Percentiles rank a stretch among this genome's conserved stretches.
These are phyloP conservation scores for Lasiodiplodia gonubiensis DNA, from an alignment of 2,329 filamentous ascomycete species.

Conservation along the genomic window DNA sequence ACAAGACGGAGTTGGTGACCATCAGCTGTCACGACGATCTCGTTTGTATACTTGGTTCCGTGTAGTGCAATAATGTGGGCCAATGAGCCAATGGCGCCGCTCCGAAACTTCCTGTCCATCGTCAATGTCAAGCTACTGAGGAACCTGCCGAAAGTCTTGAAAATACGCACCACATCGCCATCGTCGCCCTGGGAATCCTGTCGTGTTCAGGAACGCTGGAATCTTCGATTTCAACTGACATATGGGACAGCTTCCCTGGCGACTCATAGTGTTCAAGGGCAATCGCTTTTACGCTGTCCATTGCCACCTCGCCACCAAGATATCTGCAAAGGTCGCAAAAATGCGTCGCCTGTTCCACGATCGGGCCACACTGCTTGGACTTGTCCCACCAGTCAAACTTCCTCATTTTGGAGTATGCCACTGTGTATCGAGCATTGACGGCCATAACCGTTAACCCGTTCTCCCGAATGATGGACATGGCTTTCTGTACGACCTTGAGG, in stretches of 20 bases:
- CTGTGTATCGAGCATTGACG: not conserved
- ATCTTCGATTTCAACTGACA: not conserved
- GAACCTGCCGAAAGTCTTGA: not conserved
- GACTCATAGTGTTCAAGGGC: not conserved
- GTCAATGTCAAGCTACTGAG: no score
- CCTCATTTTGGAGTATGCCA: not conserved
- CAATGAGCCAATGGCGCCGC: not conserved
- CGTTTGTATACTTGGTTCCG: not conserved
- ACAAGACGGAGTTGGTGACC: not conserved
- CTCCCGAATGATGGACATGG: not conserved
- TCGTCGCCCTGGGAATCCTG: not conserved
- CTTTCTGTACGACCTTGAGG: conserved; percentile 4
- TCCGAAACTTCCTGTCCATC: not conserved
- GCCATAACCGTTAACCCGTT: not conserved
- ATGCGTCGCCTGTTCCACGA: conserved; percentile 6
- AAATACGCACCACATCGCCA: not conserved
- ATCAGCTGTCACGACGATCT: conserved; percentile 2
- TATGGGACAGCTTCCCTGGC: not conserved
- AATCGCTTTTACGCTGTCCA: not conserved
- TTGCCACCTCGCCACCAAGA: not conserved
- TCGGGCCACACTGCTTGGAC: not conserved
- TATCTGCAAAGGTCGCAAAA: conserved; percentile 5
- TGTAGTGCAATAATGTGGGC: not conserved
- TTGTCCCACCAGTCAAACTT: conserved; percentile 7
- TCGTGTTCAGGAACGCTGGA: not conserved